Base-by-base conservation (phyloP, 345 rosid genomes). In the Diplotaxis tenuifolia region DNA sequence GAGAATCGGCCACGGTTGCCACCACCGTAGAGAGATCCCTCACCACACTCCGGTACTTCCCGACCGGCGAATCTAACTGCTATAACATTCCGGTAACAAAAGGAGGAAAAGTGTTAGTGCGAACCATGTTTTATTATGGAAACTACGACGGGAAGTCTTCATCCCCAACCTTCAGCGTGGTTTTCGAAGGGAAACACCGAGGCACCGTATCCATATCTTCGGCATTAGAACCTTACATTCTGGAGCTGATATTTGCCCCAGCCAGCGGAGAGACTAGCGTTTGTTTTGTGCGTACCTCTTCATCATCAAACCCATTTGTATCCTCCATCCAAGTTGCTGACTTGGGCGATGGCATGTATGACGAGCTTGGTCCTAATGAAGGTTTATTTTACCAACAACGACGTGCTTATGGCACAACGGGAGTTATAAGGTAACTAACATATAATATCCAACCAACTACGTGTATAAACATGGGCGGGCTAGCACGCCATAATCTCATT, bases 81-180 rank as follows among this genome's bases (percentile, higher is more conserved):
- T 77, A 76, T 16, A 62, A 53, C n/a, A 65, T 71, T 47, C 75
- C 71, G 18, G 76, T 71, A 0, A 34, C 27, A 22, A 71, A 57
- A 65, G 72, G 76, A 0, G 80, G 67, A 0, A 77, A 58, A 7
- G 71, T 65, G 0, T 15, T 77, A 6, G 55, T 77, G 18, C 52
- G 76, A 49, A 59, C 76, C 7, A 64, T n/a, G 75, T 77, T 47
- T 36, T 77, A 55, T 66, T 77, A 77, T 2, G 80, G 76, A 5
- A 57, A 71, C 8, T 77, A 77, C 36, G 80, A 77, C 2, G 76
- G 71, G 10, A 29, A 42, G n/a, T 25, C 25, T 18, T 32, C 60
- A 3, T 1, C 67, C 8, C 76, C 80, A 55, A 12, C 19, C 1
- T 77, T 77, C 34, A 21, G 2, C 14, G 62, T 77, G 20, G 1